Percentiles rank a stretch among this genome's conserved stretches.
Evolutionary conservation across 2,329 filamentous ascomycete species (phyloP).

Genomic region (Alternaria dauci): DNA sequence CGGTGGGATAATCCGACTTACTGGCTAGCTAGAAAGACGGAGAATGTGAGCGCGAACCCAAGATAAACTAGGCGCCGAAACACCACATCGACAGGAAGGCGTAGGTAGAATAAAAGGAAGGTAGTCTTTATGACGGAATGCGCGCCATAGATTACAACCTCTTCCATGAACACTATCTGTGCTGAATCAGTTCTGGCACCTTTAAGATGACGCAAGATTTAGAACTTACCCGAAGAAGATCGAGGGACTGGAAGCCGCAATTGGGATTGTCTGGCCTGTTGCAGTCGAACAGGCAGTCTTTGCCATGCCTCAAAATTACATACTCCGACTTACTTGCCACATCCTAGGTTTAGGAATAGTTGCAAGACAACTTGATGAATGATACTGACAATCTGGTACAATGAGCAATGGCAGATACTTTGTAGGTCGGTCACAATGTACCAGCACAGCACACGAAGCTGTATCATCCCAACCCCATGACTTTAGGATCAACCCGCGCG

Average conservation of each 20-base stretch:
- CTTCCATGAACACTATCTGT: conserved; percentile 6
- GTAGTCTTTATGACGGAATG: conserved; percentile 12
- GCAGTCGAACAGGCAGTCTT: neutral
- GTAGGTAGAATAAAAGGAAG: conserved; percentile 11
- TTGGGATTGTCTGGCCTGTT: neutral
- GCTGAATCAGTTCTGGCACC: neutral
- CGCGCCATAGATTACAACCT: conserved; percentile 8
- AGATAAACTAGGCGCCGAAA: conserved; percentile 6
- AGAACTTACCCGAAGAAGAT: neutral
- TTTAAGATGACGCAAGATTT: neutral
- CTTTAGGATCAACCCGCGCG: conserved; percentile 2
- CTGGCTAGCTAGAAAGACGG: neutral
- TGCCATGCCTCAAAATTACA: neutral
- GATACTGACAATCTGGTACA: neutral
- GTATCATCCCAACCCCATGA: conserved; percentile 15
- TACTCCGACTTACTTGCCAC: neutral
- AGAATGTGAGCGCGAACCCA: neutral
- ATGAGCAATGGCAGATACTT: neutral
- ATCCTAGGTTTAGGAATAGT: neutral
- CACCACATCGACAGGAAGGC: neutral
- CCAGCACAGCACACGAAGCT: neutral
- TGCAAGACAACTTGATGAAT: neutral
- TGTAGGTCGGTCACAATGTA: neutral
- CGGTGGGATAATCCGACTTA: neutral
- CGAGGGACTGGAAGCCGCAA: neutral